These are phyloP conservation scores for Leccinum aurantiacum DNA, from an alignment of 768 basidiomycete species.

Conservation along the genomic window DNA sequence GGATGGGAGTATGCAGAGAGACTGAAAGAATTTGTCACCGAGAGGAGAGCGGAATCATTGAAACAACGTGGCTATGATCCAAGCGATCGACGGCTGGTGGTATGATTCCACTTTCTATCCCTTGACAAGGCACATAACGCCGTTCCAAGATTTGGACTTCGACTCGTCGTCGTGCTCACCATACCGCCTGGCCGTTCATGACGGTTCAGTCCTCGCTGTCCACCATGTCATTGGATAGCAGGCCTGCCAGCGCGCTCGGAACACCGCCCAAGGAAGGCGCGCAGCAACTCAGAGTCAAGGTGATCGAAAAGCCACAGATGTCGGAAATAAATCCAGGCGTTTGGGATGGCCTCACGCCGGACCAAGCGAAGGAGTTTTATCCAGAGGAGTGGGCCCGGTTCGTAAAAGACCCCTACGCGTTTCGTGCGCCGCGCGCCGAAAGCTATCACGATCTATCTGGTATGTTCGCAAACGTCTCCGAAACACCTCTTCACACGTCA, in stretches of 20 bases:
- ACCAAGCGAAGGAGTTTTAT: slow-evolving; percentile 86
- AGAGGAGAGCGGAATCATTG: slow-evolving; percentile 73
- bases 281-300: slow-evolving; percentile 59
- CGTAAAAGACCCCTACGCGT: slow-evolving; percentile 89
- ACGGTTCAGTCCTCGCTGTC: slow-evolving; percentile 45
- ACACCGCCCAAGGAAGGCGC: slow-evolving; percentile 6
- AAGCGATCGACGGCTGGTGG: slow-evolving; percentile 62
- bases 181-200: slow-evolving; percentile 95
- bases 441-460: slow-evolving; percentile 95
- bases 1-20: slow-evolving; percentile 95
- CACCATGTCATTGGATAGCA: background rate
- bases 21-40: slow-evolving; percentile 86
- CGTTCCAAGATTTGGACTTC: slow-evolving; percentile 90
- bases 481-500: background rate
- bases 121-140: background rate
- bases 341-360: slow-evolving; percentile 93
- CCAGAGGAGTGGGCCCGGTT: slow-evolving; percentile 92
- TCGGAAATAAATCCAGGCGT: slow-evolving; percentile 96
- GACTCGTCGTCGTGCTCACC: slow-evolving; percentile 86
- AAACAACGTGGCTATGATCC: slow-evolving; percentile 69
- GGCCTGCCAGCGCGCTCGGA: background rate
- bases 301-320: slow-evolving; percentile 96
- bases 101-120: slow-evolving; percentile 35
- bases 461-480: slow-evolving; percentile 32
- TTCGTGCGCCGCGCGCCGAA: slow-evolving; percentile 90